Conservation (phyloP, 106 monocot genomes). For the Dioscorea zingiberensis region DNA sequence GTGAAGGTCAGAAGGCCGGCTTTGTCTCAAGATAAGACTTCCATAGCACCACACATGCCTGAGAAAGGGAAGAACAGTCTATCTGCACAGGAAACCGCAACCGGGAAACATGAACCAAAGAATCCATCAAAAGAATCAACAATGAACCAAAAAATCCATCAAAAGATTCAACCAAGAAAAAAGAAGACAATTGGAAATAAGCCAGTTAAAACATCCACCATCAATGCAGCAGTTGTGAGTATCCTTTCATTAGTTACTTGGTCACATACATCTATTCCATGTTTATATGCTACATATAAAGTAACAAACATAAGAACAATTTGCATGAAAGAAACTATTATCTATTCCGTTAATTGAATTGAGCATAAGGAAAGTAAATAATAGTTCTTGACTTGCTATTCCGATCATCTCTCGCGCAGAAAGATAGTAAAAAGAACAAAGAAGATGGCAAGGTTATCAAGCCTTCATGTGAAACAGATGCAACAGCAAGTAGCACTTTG, state of each 20-base stretch:
- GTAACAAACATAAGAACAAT: too few species aligned
- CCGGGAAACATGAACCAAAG: not conserved
- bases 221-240: slow-evolving; percentile 16
- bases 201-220: slow-evolving; percentile 10
- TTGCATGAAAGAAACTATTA: too few species aligned
- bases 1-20: not conserved
- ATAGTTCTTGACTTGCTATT: too few species aligned
- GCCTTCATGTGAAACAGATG: not conserved
- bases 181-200: slow-evolving; percentile 23
- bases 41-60: slow-evolving; percentile 2
- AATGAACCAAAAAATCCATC: not conserved
- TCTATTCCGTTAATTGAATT: too few species aligned
- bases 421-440: slow-evolving; percentile 7
- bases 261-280: too few species aligned
- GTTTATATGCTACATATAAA: too few species aligned
- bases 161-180: slow-evolving; percentile 8
- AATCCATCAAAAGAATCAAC: not conserved
- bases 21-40: slow-evolving; percentile 6
- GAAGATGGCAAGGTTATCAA: slow-evolving; percentile 12
- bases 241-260: not conserved
- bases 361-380: too few species aligned
- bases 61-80: slow-evolving; percentile 12
- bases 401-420: not conserved
- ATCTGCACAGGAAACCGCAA: not conserved
- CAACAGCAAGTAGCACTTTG: slow-evolving; percentile 1